Conservation (phyloP, 345 rosid genomes). For the Sonneratia caseolaris region DNA sequence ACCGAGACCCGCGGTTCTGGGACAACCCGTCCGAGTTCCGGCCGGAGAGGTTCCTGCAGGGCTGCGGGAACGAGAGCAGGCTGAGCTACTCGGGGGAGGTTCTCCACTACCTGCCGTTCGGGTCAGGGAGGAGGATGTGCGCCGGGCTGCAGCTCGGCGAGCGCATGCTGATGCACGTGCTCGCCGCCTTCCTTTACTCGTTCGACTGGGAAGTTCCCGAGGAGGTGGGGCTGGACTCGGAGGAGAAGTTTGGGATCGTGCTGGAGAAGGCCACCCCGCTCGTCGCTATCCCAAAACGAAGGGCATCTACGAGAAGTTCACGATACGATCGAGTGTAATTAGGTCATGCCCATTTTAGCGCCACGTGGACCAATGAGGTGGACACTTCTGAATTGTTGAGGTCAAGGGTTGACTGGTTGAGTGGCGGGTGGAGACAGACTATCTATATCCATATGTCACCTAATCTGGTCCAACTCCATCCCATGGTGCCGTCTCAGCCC, state of each 20-base stretch:
- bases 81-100: conserved; percentile 16
- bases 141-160: conserved; percentile 11
- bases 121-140: conserved; percentile 16
- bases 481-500: too few relatives aligned
- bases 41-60: conserved; percentile 10
- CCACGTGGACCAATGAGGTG: too few relatives aligned
- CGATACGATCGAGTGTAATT: too few relatives aligned
- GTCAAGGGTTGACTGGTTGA: too few relatives aligned
- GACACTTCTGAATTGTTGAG: too few relatives aligned
- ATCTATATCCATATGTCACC: too few relatives aligned
- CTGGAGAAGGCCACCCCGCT: too few relatives aligned
- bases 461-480: too few relatives aligned
- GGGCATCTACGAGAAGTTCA: too few relatives aligned
- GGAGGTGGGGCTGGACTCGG: not conserved
- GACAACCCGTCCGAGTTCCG: conserved; percentile 8
- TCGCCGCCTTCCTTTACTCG: conserved; percentile 9
- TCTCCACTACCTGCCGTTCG: conserved; percentile 22
- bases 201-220: conserved; percentile 13
- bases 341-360: too few relatives aligned
- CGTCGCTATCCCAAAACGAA: too few relatives aligned
- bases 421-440: too few relatives aligned
- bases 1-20: conserved; percentile 12
- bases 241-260: conserved; percentile 9
- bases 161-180: conserved; percentile 10
- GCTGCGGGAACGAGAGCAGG: not conserved